phyloP scores from a whole-genome alignment of 2,329 filamentous ascomycete genomes.

The Pseudogymnoascus sp. region DNA sequence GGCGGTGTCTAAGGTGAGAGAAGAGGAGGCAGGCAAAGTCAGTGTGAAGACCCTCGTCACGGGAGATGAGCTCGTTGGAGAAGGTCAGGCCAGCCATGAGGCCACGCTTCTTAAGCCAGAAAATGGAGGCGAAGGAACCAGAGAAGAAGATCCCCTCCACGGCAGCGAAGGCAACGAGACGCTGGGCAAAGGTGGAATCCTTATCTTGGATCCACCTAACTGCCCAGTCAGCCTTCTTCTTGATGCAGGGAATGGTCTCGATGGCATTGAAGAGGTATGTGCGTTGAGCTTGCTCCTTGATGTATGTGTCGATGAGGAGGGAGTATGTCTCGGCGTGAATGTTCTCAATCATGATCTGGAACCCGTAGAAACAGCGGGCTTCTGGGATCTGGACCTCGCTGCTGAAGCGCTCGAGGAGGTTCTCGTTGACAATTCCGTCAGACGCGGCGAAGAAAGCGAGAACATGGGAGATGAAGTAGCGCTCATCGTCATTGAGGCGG shows the following conservation, averaged over 20 bases:
- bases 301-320: constrained; percentile 96
- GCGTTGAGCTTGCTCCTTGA: constrained; percentile 92
- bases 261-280: constrained; percentile 96
- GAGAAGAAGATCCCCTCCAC: constrained; percentile 99
- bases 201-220: constrained; percentile 90
- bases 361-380: constrained; percentile 98
- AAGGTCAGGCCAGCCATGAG: constrained; percentile 98
- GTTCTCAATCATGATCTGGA: constrained; percentile 99
- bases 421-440: constrained; percentile 99
- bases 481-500: constrained; percentile 90
- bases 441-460: constrained; percentile 98
- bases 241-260: constrained; percentile 96
- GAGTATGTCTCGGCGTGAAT: constrained; percentile 99
- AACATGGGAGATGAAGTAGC: constrained; percentile 97
- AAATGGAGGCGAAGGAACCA: constrained; percentile 96
- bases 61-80: constrained; percentile 99
- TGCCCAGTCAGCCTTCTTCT: constrained; percentile 98
- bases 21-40: constrained; percentile 97
- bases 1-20: constrained; percentile 92
- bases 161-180: constrained; percentile 91
- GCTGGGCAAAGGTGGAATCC: constrained; percentile 88
- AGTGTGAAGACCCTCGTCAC: constrained; percentile 98
- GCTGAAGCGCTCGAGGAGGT: constrained; percentile 95
- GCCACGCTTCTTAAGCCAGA: constrained; percentile 99
- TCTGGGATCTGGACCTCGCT: constrained; percentile 94